A percentile compares a stretch with the other conserved stretches of the same genome.
Conservation (phyloP, 768 basidiomycete species). For the Termitomyces sp. region DNA sequence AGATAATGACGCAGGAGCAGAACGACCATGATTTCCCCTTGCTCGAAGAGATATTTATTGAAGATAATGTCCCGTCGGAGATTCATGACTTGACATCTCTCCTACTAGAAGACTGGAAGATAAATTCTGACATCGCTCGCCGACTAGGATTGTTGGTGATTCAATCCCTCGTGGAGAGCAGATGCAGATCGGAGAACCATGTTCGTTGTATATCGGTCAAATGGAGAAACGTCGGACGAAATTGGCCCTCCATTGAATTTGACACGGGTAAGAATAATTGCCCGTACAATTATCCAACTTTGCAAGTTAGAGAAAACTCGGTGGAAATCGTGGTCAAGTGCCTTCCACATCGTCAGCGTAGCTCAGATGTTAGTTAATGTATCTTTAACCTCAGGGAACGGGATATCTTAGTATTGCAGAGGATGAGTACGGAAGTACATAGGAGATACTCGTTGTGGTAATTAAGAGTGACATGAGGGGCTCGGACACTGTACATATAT, state of each 20-base stretch:
- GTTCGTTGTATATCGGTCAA: not conserved
- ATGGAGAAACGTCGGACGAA: not conserved
- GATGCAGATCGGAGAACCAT: not conserved
- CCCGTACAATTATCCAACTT: not conserved
- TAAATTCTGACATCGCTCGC: not conserved
- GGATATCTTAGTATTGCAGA: no score
- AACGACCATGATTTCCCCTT: not conserved
- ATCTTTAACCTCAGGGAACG: not conserved
- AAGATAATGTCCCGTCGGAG: not conserved
- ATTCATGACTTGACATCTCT: not conserved
- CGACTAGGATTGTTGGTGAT: not conserved
- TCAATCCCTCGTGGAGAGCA: not conserved
- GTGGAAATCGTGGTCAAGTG: not conserved
- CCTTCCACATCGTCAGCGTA: not conserved
- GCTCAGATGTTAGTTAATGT: not conserved
- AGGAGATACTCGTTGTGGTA: no score
- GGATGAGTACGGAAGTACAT: no score
- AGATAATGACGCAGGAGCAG: not conserved
- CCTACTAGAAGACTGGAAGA: not conserved
- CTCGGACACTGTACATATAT: no score
- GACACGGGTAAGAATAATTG: not conserved
- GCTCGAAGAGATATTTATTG: not conserved
- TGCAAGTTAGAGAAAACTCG: not conserved
- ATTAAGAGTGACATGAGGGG: no score
- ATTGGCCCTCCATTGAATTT: not conserved